A percentile compares a stretch with the other conserved stretches of the same genome.
Evolutionary conservation across 2,329 filamentous ascomycete genomes (phyloP).

Genomic region (Metarhizium robertsii): DNA sequence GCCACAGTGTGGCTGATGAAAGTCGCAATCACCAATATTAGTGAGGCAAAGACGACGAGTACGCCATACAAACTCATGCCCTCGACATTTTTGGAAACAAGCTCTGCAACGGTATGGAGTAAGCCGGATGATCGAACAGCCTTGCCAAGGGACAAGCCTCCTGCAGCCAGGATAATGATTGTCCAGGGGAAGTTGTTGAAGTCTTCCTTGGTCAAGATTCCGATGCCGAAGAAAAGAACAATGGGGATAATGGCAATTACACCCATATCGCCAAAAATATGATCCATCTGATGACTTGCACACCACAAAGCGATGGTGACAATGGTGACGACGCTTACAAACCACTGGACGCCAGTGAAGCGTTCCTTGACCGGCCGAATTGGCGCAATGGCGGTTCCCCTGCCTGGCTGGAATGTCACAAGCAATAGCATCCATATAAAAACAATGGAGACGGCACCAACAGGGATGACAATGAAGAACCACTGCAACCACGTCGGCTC

Average conservation of each 20-base stretch:
- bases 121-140: slow-evolving; percentile 90
- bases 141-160: slow-evolving; percentile 85
- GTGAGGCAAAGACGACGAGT: slow-evolving; percentile 69
- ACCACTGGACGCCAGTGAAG: slow-evolving; percentile 86
- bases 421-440: slow-evolving; percentile 85
- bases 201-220: slow-evolving; percentile 94
- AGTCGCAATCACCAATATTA: slow-evolving; percentile 89
- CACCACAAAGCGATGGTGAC: slow-evolving; percentile 88
- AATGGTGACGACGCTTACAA: slow-evolving; percentile 77
- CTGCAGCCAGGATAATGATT: slow-evolving; percentile 95
- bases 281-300: slow-evolving; percentile 77
- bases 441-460: slow-evolving; percentile 80
- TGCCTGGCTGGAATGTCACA: slow-evolving; percentile 74
- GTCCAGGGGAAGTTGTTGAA: slow-evolving; percentile 99
- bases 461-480: slow-evolving; percentile 93
- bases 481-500: slow-evolving; percentile 88
- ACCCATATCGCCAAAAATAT: slow-evolving; percentile 92
- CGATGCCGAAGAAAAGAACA: slow-evolving; percentile 91
- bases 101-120: slow-evolving; percentile 73
- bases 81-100: slow-evolving; percentile 66
- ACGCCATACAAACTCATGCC: slow-evolving; percentile 78
- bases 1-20: slow-evolving; percentile 98
- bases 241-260: slow-evolving; percentile 95
- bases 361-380: slow-evolving; percentile 83
- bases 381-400: slow-evolving; percentile 80